A percentile compares a stretch with the other conserved stretches of the same genome.
Evolutionary conservation across 2,329 filamentous ascomycete species (phyloP).

Genomic region (Rhynchosporium graminicola): DNA sequence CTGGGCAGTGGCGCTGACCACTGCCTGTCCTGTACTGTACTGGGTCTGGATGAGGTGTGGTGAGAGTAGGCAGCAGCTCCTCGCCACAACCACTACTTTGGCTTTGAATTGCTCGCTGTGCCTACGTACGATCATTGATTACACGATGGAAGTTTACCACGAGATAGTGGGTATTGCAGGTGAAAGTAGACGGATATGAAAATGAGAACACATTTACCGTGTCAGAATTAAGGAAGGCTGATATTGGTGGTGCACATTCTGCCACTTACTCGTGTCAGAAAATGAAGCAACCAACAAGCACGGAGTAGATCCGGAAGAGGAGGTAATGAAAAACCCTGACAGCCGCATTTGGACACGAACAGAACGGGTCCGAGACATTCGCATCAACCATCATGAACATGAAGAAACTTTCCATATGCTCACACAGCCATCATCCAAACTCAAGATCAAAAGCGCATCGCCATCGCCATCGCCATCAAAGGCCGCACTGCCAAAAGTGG

Average conservation of each 20-base stretch:
- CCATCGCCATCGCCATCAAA: not conserved
- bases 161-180: too few relatives aligned
- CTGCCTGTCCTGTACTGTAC: not conserved
- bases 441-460: not conserved
- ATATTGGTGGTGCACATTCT: not conserved
- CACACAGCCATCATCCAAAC: conserved; percentile 5
- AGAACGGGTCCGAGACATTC: conserved; percentile 5
- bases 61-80: not conserved
- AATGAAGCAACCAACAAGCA: not conserved
- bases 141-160: too few relatives aligned
- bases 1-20: conserved; percentile 14
- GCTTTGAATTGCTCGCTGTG: too few relatives aligned
- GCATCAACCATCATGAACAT: not conserved
- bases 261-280: not conserved
- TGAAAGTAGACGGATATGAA: too few relatives aligned
- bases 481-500: conserved; percentile 6
- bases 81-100: too few relatives aligned
- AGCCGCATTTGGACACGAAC: not conserved
- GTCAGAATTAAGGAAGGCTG: too few relatives aligned
- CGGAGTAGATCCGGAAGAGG: not conserved
- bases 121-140: too few relatives aligned
- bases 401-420: not conserved
- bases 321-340: conserved; percentile 1
- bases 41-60: not conserved
- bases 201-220: too few relatives aligned